These are phyloP conservation scores for Fusarium hainanense DNA, from an alignment of 2,329 filamentous ascomycete species.

Conservation along the genomic window DNA sequence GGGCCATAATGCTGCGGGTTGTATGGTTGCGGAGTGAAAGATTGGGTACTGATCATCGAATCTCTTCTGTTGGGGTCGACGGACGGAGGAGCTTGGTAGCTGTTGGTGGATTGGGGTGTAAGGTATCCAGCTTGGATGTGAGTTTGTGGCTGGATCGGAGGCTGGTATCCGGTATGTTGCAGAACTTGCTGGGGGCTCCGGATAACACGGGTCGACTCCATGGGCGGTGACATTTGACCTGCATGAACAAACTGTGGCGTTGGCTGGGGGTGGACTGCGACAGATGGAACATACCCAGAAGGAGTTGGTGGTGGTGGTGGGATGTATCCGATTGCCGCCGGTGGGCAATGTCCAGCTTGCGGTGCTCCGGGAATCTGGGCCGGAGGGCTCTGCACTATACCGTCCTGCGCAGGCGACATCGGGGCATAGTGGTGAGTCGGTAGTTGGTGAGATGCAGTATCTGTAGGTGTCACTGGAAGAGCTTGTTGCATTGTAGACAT, in stretches of 20 bases:
- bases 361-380: neutral
- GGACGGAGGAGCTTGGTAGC: neutral
- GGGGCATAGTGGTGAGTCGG: neutral
- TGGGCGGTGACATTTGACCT: neutral
- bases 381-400: neutral
- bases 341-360: neutral
- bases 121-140: neutral
- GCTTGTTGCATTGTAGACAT: constrained; percentile 28
- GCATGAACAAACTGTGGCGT: neutral
- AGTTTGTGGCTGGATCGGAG: neutral
- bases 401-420: neutral
- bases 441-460: neutral
- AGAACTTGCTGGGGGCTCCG: neutral
- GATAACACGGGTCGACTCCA: rapidly evolving
- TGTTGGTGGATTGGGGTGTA: neutral
- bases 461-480: constrained; percentile 10
- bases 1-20: constrained; percentile 31
- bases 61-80: constrained; percentile 3
- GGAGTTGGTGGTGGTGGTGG: neutral
- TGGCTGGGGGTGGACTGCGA: neutral
- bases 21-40: constrained; percentile 4
- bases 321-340: constrained; percentile 6
- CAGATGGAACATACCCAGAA: neutral
- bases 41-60: neutral
- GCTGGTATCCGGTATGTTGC: neutral